Percentiles rank a stretch among this genome's conserved stretches.
These are phyloP conservation scores for Bombardia bombarda DNA, from an alignment of 495 filamentous ascomycete genomes.

Conservation along the genomic window DNA sequence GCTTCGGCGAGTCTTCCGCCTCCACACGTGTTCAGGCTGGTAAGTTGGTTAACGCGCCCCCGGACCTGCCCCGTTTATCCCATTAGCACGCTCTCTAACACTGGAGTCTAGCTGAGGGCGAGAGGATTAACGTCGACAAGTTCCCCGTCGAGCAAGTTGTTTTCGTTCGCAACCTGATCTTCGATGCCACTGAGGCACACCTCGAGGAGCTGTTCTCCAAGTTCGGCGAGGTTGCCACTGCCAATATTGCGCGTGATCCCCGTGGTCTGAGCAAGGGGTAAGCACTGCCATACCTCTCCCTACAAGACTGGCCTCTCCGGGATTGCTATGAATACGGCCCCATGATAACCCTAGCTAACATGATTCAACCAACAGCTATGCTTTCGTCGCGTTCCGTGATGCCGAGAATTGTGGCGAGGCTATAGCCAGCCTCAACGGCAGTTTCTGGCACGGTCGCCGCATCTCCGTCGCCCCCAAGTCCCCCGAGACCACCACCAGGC, in stretches of 20 bases:
- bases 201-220: conserved; percentile 56
- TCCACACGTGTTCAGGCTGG: not conserved
- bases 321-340: not conserved
- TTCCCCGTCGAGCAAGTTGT: not conserved
- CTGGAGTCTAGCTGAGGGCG: too few species aligned
- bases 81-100: too few species aligned
- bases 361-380: conserved; percentile 50
- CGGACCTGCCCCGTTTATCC: too few species aligned
- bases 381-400: conserved; percentile 61
- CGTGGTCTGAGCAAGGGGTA: conserved; percentile 86
- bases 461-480: conserved; percentile 44
- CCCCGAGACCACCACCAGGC: conserved; percentile 5
- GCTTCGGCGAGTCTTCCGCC: not conserved
- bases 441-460: conserved; percentile 74
- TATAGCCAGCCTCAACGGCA: conserved; percentile 53
- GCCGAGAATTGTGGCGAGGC: conserved; percentile 52
- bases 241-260: conserved; percentile 56
- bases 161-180: conserved; percentile 73
- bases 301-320: too few species aligned
- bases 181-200: conserved; percentile 68
- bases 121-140: too few species aligned
- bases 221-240: conserved; percentile 51
- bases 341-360: conserved; percentile 16
- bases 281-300: conserved; percentile 20
- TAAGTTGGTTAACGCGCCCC: too few species aligned